phyloP scores from a whole-genome alignment of 2,329 filamentous ascomycete species.

The Colletotrichum sp. region DNA sequence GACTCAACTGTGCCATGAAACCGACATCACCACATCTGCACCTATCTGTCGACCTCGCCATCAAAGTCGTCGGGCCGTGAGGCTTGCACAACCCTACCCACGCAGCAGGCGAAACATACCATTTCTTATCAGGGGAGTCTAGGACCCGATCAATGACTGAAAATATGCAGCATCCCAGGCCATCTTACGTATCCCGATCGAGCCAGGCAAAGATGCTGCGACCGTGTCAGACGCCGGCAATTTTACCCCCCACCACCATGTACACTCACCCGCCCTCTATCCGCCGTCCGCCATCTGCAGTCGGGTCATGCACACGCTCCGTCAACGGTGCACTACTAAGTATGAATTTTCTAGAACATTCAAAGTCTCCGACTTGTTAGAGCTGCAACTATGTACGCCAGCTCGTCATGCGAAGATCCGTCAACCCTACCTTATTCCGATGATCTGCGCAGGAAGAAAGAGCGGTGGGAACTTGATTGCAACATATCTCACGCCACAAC shows the following conservation, averaged over 20 bases:
- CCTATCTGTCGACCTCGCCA: not conserved
- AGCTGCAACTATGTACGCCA: constrained; percentile 13
- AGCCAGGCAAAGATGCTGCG: not conserved
- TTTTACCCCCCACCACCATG: not conserved
- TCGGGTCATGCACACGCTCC: constrained; percentile 16
- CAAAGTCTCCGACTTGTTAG: not conserved
- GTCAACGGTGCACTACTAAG: not conserved
- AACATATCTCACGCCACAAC: constrained; percentile 7
- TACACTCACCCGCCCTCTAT: not conserved
- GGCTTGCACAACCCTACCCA: not conserved
- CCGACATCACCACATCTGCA: not conserved
- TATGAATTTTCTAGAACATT: constrained; percentile 4
- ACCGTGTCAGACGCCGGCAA: constrained; percentile 7
- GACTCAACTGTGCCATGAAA: not conserved
- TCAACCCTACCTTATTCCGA: not conserved
- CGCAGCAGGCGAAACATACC: not conserved
- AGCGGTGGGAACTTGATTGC: constrained; percentile 12
- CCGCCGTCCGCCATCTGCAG: not conserved
- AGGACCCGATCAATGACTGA: not conserved
- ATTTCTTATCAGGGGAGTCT: not conserved
- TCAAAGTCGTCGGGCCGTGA: not conserved
- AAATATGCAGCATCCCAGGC: constrained; percentile 1
- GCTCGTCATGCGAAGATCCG: constrained; percentile 12
- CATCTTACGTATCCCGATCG: not conserved
- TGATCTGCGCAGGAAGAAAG: constrained; percentile 14